Percentiles rank a stretch among this genome's conserved stretches.
Evolutionary conservation across 495 filamentous ascomycete genomes (phyloP).

Genomic region (Penicillium daleae): DNA sequence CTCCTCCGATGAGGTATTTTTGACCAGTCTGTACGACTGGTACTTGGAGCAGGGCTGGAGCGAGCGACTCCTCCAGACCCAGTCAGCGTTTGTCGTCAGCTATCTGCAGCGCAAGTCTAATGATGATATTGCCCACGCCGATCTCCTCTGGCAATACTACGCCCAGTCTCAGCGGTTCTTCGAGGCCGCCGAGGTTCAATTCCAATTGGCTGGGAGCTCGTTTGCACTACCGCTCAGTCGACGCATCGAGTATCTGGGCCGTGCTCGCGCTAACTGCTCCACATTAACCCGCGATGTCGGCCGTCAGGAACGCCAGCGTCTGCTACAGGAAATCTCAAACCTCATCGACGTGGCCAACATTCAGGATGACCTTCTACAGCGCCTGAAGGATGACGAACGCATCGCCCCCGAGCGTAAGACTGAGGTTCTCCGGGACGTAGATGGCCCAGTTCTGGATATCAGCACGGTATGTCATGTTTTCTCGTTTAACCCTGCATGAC

Average conservation of each 20-base stretch:
- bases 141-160: conserved; percentile 92
- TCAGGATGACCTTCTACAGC: conserved; percentile 87
- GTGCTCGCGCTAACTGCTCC: conserved; percentile 84
- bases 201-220: conserved; percentile 77
- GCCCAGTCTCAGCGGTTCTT: conserved; percentile 77
- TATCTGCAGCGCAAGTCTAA: conserved; percentile 77
- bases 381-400: conserved; percentile 72
- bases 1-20: conserved; percentile 88
- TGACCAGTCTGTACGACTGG: conserved; percentile 96
- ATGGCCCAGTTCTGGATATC: conserved; percentile 73
- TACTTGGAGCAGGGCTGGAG: conserved; percentile 81
- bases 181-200: conserved; percentile 84
- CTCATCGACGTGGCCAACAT: conserved; percentile 92
- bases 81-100: conserved; percentile 81
- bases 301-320: conserved; percentile 72
- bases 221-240: conserved; percentile 75
- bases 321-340: conserved; percentile 81
- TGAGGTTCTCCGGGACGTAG: conserved; percentile 65
- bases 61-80: conserved; percentile 79
- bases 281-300: conserved; percentile 71
- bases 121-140: conserved; percentile 72
- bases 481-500: not conserved
- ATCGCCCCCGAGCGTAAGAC: conserved; percentile 60
- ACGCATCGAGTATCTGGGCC: conserved; percentile 85
- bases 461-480: conserved; percentile 64